Evolutionary conservation across 805 yeast species (phyloP).

Genomic region (Phaffomyces opuntiae): DNA sequence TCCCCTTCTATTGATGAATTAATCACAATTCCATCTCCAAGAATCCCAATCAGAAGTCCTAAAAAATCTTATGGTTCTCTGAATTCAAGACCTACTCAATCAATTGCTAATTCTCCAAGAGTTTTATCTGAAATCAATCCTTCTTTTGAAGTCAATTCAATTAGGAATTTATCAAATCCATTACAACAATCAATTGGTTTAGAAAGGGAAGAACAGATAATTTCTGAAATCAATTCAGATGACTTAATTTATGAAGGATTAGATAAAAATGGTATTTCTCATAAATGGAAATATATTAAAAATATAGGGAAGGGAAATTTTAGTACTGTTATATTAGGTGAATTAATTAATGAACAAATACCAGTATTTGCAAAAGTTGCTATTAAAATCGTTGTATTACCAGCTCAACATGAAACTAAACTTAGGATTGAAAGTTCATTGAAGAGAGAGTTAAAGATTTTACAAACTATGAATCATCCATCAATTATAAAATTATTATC

Average conservation of each 20-base stretch:
- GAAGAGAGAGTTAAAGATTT: constrained; percentile 66
- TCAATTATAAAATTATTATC: constrained; percentile 60
- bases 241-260: constrained; percentile 9
- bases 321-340: constrained; percentile 53
- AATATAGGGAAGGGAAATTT: constrained; percentile 64
- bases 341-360: constrained; percentile 13
- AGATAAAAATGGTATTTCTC: constrained; percentile 9
- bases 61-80: constrained; percentile 2
- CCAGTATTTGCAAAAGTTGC: constrained; percentile 41
- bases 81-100: constrained; percentile 7
- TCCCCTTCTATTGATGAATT: background rate
- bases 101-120: constrained; percentile 13
- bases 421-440: constrained; percentile 54
- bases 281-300: constrained; percentile 28
- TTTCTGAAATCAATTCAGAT: background rate
- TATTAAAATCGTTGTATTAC: constrained; percentile 53
- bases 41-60: background rate
- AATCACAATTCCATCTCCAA: background rate
- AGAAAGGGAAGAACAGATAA: constrained; percentile 4
- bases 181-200: background rate
- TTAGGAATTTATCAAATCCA: constrained; percentile 17
- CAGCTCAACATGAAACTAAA: constrained; percentile 33
- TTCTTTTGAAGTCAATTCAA: constrained; percentile 6
- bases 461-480: constrained; percentile 56
- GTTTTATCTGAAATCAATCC: constrained; percentile 34